Conservation (phyloP, 2,329 filamentous ascomycete species). For the Fusarium citri region DNA sequence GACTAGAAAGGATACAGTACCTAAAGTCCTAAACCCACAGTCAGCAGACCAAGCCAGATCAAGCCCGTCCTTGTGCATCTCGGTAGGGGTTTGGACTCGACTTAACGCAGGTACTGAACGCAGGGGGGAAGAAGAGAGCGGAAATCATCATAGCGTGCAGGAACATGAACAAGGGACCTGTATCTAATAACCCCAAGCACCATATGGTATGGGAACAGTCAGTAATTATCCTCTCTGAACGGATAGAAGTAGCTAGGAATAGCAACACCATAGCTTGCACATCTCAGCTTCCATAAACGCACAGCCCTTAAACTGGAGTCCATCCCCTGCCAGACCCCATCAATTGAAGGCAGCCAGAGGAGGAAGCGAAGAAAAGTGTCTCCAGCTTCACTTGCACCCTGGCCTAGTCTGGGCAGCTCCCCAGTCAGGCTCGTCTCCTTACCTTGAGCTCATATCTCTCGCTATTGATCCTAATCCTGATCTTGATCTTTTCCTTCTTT, state of each 20-base stretch:
- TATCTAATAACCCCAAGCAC: background rate
- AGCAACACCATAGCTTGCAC: constrained; percentile 19
- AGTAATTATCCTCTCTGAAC: background rate
- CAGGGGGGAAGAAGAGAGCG: constrained; percentile 28
- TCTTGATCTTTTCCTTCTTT: constrained; percentile 10
- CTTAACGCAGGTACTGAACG: constrained; percentile 38
- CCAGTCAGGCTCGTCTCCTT: constrained; percentile 27
- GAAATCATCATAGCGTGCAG: constrained; percentile 43
- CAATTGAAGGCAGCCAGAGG: constrained; percentile 13
- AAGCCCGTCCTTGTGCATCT: constrained; percentile 14
- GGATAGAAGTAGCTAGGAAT: constrained; percentile 13
- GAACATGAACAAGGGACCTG: constrained; percentile 21
- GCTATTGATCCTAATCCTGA: background rate
- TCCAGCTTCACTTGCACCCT: constrained; percentile 35
- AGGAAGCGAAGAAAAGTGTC: constrained; percentile 15
- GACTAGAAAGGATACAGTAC: background rate
- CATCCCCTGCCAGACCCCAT: constrained; percentile 23
- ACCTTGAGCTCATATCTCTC: constrained; percentile 14
- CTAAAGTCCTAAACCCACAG: constrained; percentile 23
- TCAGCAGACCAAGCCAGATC: constrained; percentile 23
- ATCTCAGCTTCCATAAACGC: constrained; percentile 29
- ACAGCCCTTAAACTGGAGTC: constrained; percentile 37
- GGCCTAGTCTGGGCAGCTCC: constrained; percentile 20
- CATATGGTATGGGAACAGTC: background rate
- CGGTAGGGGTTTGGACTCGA: constrained; percentile 4